A percentile compares a stretch with the other conserved stretches of the same genome.
Evolutionary conservation across 2,329 filamentous ascomycete genomes (phyloP).

Genomic region (Tolypocladium guangdongense): DNA sequence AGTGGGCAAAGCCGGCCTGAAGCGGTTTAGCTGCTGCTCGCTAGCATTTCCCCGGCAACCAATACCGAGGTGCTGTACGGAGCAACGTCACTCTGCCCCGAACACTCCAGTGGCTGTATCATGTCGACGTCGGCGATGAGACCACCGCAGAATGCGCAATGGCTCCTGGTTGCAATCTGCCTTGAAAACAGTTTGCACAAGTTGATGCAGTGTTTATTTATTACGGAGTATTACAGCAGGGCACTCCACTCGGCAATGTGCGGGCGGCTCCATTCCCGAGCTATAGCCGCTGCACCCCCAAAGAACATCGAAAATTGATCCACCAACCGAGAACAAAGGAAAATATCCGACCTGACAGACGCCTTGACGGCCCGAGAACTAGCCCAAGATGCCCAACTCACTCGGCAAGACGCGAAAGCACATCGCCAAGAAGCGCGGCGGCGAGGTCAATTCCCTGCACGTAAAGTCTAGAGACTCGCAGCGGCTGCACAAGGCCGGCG

Average conservation of each 20-base stretch:
- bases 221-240: too few relatives aligned
- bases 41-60: constrained; percentile 4
- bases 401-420: constrained; percentile 80
- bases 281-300: background rate
- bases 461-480: constrained; percentile 81
- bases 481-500: constrained; percentile 65
- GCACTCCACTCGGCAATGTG: too few relatives aligned
- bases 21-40: constrained; percentile 1
- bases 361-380: background rate
- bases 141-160: background rate
- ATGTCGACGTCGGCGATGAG: background rate
- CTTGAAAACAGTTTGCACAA: too few relatives aligned
- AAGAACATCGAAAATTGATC: background rate
- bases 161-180: background rate
- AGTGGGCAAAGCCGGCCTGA: background rate
- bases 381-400: constrained; percentile 59
- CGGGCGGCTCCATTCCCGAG: background rate
- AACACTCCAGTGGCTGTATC: too few relatives aligned
- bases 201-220: too few relatives aligned
- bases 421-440: constrained; percentile 76
- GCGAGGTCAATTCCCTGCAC: constrained; percentile 64
- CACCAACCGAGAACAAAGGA: background rate
- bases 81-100: background rate
- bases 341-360: background rate
- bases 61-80: too few relatives aligned